phyloP scores from a whole-genome alignment of 176 grass and related monocot genomes.

The Eragrostis curvula region DNA sequence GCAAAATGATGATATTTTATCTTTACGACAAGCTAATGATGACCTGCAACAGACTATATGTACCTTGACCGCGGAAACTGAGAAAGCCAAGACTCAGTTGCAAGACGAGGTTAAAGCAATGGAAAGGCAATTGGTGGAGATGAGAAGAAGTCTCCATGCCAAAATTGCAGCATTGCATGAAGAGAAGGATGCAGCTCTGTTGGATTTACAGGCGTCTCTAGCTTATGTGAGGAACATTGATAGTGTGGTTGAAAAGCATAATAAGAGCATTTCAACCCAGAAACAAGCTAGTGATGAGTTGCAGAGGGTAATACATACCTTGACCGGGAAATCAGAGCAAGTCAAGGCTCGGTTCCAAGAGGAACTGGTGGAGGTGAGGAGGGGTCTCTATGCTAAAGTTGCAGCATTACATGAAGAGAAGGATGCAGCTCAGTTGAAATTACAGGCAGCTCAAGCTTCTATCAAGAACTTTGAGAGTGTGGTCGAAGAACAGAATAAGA shows the following conservation, averaged over 20 bases:
- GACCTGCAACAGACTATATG: slow-evolving; percentile 31
- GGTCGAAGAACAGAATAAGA: no score
- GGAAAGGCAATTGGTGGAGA: slow-evolving; percentile 42
- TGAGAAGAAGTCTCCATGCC: slow-evolving; percentile 24
- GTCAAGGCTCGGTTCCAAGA: not conserved
- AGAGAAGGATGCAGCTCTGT: slow-evolving; percentile 31
- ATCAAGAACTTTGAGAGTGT: slow-evolving; percentile 41
- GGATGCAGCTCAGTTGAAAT: slow-evolving; percentile 32
- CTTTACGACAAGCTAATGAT: slow-evolving; percentile 45
- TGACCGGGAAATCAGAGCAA: slow-evolving; percentile 40
- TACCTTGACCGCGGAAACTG: slow-evolving; percentile 43
- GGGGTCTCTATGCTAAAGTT: slow-evolving; percentile 35
- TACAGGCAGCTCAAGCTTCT: slow-evolving; percentile 35
- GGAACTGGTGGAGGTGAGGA: slow-evolving; percentile 33
- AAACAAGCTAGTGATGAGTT: slow-evolving; percentile 52
- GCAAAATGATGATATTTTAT: slow-evolving; percentile 39
- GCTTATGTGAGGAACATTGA: slow-evolving; percentile 43
- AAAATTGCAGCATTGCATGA: slow-evolving; percentile 33
- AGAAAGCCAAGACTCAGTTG: slow-evolving; percentile 26
- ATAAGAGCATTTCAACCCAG: slow-evolving; percentile 41
- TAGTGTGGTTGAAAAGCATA: slow-evolving; percentile 49
- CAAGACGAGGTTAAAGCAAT: slow-evolving; percentile 36
- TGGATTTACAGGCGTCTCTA: slow-evolving; percentile 39
- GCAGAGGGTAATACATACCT: slow-evolving; percentile 33
- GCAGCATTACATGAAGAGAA: slow-evolving; percentile 37